phyloP scores from a whole-genome alignment of 257 asterid species.

The Solanum acaule region DNA sequence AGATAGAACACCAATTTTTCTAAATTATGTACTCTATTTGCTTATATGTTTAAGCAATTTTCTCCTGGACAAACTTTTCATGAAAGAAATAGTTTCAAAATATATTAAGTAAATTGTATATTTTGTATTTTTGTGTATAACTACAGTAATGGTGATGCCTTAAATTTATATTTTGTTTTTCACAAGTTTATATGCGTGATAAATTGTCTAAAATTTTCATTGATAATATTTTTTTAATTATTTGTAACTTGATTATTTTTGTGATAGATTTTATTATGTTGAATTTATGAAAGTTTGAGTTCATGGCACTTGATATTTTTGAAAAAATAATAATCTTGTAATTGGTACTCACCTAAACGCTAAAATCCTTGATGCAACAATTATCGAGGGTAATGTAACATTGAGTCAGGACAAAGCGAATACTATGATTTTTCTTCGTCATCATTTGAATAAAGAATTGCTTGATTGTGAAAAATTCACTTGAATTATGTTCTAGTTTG shows the following conservation, averaged over 20 bases:
- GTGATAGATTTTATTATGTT: not conserved
- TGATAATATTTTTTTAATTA: too few species aligned
- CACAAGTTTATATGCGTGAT: not conserved
- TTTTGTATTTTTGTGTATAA: not conserved
- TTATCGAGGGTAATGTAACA: not conserved
- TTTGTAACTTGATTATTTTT: too few species aligned
- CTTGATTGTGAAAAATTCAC: not conserved
- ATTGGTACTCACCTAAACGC: too few species aligned
- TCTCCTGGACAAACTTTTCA: not conserved
- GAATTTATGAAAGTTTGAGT: not conserved
- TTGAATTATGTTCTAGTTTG: too few species aligned
- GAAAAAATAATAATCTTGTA: not conserved
- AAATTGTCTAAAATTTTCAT: not conserved
- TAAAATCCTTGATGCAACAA: not conserved
- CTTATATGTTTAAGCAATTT: too few species aligned
- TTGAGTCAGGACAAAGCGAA: not conserved
- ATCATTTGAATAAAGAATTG: not conserved
- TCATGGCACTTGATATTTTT: not conserved
- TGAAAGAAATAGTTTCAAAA: not conserved
- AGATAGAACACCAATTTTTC: too few species aligned
- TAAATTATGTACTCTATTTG: not conserved
- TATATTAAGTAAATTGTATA: too few species aligned
- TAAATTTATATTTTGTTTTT: too few species aligned
- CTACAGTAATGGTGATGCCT: not conserved
- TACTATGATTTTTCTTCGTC: not conserved